Percentiles rank a stretch among this genome's conserved stretches.
Evolutionary conservation across 768 basidiomycete genomes (phyloP).

Genomic region (Trametes coccinea): DNA sequence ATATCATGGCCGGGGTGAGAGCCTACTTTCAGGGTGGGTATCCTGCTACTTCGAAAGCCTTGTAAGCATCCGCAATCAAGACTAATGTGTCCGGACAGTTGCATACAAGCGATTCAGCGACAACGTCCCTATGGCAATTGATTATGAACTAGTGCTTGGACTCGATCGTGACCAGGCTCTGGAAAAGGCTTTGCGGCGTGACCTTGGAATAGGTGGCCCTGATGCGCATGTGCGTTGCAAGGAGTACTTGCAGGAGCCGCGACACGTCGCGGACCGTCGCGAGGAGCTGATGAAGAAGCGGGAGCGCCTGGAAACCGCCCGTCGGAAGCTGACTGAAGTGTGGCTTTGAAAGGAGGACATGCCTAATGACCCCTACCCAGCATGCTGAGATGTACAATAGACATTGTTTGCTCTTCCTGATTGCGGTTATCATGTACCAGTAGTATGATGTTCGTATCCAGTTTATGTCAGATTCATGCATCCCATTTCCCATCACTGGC

Average conservation of each 20-base stretch:
- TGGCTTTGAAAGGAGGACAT: slow-evolving; percentile 7
- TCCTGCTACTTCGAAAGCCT: background rate
- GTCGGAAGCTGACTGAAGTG: slow-evolving; percentile 38
- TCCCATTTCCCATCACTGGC: too few relatives aligned
- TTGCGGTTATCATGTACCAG: too few relatives aligned
- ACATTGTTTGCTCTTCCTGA: too few relatives aligned
- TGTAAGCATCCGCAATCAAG: too few relatives aligned
- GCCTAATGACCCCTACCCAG: too few relatives aligned
- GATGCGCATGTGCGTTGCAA: slow-evolving; percentile 49
- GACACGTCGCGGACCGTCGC: slow-evolving; percentile 43
- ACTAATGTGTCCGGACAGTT: slow-evolving; percentile 26
- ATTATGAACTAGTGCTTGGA: slow-evolving; percentile 55
- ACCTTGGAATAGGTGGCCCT: slow-evolving; percentile 52
- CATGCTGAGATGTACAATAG: too few relatives aligned
- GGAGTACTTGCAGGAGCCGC: slow-evolving; percentile 53
- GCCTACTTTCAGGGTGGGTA: slow-evolving; percentile 72
- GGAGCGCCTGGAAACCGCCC: slow-evolving; percentile 50
- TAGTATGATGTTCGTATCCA: too few relatives aligned
- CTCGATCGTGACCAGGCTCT: slow-evolving; percentile 46
- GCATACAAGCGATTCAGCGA: slow-evolving; percentile 49
- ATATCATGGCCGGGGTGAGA: slow-evolving; percentile 70
- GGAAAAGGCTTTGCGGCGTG: slow-evolving; percentile 44
- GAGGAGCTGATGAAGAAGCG: slow-evolving; percentile 52
- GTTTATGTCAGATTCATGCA: too few relatives aligned
- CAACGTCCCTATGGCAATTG: slow-evolving; percentile 44